Evolutionary conservation across 306 rosid genomes (phyloP).

Genomic region (Acacia crassicarpa): DNA sequence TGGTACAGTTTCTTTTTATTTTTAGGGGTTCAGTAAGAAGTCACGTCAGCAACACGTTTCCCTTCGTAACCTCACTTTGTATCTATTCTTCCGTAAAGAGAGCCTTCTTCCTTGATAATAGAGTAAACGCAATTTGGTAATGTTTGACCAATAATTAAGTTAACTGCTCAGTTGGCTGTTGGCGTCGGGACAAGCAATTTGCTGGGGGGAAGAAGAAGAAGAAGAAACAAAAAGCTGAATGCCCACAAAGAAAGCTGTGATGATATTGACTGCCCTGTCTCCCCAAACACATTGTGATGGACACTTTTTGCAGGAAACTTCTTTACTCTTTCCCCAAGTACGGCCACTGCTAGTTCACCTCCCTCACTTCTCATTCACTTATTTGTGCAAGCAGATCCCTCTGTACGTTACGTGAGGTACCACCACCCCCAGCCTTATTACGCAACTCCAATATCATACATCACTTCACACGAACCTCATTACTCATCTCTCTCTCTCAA

Average conservation of each 20-base stretch:
- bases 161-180: background rate
- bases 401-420: constrained; percentile 5
- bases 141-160: constrained; percentile 29
- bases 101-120: too few species aligned
- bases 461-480: background rate
- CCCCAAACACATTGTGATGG: constrained; percentile 34
- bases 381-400: background rate
- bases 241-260: constrained; percentile 13
- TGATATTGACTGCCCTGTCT: constrained; percentile 49
- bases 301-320: constrained; percentile 66
- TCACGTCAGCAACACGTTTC: constrained; percentile 35
- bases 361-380: background rate
- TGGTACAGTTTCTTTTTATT: constrained; percentile 7
- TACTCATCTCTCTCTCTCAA: background rate
- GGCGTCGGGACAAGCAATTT: constrained; percentile 37
- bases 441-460: constrained; percentile 27
- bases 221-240: constrained; percentile 8
- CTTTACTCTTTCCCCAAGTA: constrained; percentile 73
- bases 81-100: too few species aligned
- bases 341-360: constrained; percentile 35
- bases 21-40: constrained; percentile 35
- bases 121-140: constrained; percentile 25
- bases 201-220: background rate
- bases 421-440: constrained; percentile 1
- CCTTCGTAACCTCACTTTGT: background rate